Evolutionary conservation across 2,329 filamentous ascomycete species (phyloP).

Genomic region (Passalora sequoiae): DNA sequence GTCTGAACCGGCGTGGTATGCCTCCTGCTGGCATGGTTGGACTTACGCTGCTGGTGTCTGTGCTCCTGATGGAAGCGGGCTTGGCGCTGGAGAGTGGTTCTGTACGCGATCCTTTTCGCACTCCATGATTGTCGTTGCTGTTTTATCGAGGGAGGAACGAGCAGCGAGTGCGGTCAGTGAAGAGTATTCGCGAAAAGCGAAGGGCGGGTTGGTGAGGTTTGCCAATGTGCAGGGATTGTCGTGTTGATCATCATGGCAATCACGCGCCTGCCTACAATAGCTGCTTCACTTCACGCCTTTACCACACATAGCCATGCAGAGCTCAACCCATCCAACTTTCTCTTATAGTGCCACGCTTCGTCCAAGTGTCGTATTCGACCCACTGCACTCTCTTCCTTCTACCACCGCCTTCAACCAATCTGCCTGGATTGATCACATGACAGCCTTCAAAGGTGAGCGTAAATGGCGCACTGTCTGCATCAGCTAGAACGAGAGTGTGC

Average conservation of each 20-base stretch:
- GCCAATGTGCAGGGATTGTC: neutral
- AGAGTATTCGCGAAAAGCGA: no score
- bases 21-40: no score
- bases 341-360: slow-evolving; percentile 55
- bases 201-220: neutral
- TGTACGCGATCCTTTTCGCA: neutral
- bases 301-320: neutral
- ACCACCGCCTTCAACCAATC: slow-evolving; percentile 58
- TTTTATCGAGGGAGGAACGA: no score
- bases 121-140: neutral
- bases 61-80: neutral
- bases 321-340: slow-evolving; percentile 47
- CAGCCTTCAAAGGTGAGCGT: slow-evolving; percentile 91
- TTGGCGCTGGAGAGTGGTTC: neutral
- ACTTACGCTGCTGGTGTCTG: slow-evolving; percentile 4
- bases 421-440: slow-evolving; percentile 88
- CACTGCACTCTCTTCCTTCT: slow-evolving; percentile 64
- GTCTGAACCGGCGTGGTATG: no score
- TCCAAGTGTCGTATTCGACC: slow-evolving; percentile 77
- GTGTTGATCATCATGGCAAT: neutral
- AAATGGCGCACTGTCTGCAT: slow-evolving; percentile 76
- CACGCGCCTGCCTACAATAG: neutral
- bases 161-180: no score
- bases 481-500: slow-evolving; percentile 74
- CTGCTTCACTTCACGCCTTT: neutral